Evolutionary conservation across 306 rosid genomes (phyloP), one percentile per base, ranked within the genome.

Genomic region (Vigna reflexopilosa): DNA sequence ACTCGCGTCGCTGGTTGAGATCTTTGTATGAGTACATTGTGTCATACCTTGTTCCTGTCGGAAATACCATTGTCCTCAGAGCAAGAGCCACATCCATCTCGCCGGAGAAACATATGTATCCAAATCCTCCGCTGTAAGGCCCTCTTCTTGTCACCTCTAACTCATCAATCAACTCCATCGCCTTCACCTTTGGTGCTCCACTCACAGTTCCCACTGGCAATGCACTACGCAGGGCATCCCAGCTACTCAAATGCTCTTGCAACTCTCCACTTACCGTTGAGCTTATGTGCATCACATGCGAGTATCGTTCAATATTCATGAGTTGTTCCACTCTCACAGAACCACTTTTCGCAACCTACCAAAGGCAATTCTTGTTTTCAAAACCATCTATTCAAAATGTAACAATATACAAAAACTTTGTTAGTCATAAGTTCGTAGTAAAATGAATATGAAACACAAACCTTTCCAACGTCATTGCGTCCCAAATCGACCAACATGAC

Each of bases 241-340:
- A 93, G 77, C 91, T 62, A 28, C 87, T 85, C 74, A 88, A 82
- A 68, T 83, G 73, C 17, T 88, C 97, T 26, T 38, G 88, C 77
- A 93, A 80, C 88, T 90, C 95, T 67, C 97, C 97, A 76, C 36
- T 9, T 58, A 91, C 98, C 79, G 98, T 91, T 48, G 98, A 94
- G 88, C 98, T 94, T 64, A 91, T 94, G 83, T 94, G 98, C 98
- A 94, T 94, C 26, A 94, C 98, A 71, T 91, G 97, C 32, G 97
- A 94, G 78, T 94, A 91, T 12, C 91, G 82, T 77, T 94, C 97
- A 0, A 94, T 34, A 15, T 90, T 73, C 98, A 94, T 94, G 20
- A 91, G 87, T 83, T 76, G 84, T 67, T 94, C 97, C 61, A 94
- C 98, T 50, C 85, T 89, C 49, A 94, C 97, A 0, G 96, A 87